Base-by-base conservation (phyloP, 1,284 basidiomycete genomes). In the Boletus sp. region DNA sequence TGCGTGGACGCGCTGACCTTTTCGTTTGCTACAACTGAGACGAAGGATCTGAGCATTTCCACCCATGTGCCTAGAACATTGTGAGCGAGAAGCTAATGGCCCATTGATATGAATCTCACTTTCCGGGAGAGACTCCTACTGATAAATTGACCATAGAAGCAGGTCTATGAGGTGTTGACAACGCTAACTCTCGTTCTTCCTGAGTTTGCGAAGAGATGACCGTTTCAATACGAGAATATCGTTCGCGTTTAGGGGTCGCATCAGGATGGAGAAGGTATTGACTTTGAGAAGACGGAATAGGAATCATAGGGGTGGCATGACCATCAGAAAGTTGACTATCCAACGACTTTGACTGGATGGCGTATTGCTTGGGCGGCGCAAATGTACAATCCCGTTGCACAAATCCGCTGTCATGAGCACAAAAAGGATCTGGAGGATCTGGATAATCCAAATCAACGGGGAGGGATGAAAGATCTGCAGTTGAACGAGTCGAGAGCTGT, bases 161-260 rank as follows among this genome's bases (percentile, higher is more conserved):
- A 16, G 58, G 42, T 33, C 32, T 45, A 20, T 14, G 32, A n/a
- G 41, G 43, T 26, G 44, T 46, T 16, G 44, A 32, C 19, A 51
- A 23, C 16, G 33, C 47, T 19, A 65, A 30, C 23, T 62, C 61
- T 41, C 44, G 49, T 46, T 68, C 65, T 38, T 65, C 65, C 37
- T 57, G 62, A 13, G 54, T 54, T 37, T 70, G 68, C 14, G 69
- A 69, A 30, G 57, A 62, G 25, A 54, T 35, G n/a, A 69, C 52
- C 3, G 37, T 32, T 33, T 51, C 66, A 22, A 53, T 39, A 33
- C 30, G 56, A 17, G 41, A 29, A 35, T 7, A 46, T 44, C 48
- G 60, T 25, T 60, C 60, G 37, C 50, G 65, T 34, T 61, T 69
- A 9, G 63, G 63, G 8, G 63, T 65, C 12, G 62, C 60, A 37